phyloP scores from a whole-genome alignment of 2,329 filamentous ascomycete genomes.

The Penicillium crustosum region DNA sequence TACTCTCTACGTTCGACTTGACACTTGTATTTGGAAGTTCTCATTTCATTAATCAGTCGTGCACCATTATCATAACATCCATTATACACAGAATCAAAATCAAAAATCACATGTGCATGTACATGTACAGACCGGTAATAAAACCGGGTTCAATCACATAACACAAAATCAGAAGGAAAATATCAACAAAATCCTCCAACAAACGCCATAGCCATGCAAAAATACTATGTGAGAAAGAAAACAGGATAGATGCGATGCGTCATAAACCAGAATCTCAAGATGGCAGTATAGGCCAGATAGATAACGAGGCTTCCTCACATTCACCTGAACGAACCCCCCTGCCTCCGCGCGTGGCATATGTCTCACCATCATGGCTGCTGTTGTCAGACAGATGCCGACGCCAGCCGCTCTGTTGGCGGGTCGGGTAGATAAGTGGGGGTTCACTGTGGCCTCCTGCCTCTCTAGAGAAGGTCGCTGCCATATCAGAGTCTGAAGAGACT shows the following conservation, averaged over 20 bases:
- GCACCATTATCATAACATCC: constrained; percentile 9
- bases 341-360: not conserved
- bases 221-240: not conserved
- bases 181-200: not conserved
- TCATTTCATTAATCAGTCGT: constrained; percentile 15
- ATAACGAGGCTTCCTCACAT: not conserved
- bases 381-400: constrained; percentile 26
- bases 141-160: not conserved
- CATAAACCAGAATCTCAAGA: not conserved
- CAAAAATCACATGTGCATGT: not conserved
- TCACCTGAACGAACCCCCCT: constrained; percentile 3
- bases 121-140: constrained; percentile 1
- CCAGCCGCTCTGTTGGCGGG: constrained; percentile 31
- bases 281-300: not conserved
- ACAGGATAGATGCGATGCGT: not conserved
- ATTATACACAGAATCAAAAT: constrained; percentile 10
- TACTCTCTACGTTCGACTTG: not conserved
- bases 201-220: constrained; percentile 3
- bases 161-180: not conserved
- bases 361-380: constrained; percentile 14
- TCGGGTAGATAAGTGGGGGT: constrained; percentile 1
- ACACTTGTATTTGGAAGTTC: not conserved
- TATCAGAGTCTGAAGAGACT: constrained; percentile 21
- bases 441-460: constrained; percentile 15
- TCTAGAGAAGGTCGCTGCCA: constrained; percentile 27